A percentile compares a stretch with the other conserved stretches of the same genome.
These are phyloP conservation scores for Cryptococcus sp. DNA, from an alignment of 1,284 basidiomycete species.

Conservation along the genomic window DNA sequence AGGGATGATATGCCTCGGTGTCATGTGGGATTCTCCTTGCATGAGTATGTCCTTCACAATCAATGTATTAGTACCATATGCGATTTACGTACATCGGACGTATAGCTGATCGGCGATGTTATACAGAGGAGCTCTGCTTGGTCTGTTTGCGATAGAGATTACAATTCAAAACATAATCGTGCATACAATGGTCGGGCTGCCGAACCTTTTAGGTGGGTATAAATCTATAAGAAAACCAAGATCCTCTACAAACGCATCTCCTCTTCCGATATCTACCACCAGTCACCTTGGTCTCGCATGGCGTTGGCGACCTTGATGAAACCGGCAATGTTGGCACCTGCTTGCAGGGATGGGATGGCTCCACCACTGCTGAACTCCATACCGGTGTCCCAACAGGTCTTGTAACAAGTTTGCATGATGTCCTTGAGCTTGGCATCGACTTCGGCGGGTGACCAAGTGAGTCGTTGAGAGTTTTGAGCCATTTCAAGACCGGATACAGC, in stretches of 20 bases:
- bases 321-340: constrained; percentile 71
- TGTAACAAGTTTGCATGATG: constrained; percentile 68
- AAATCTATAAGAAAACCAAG: neutral
- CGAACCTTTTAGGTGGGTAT: constrained; percentile 8
- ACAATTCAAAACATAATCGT: too few relatives aligned
- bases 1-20: too few relatives aligned
- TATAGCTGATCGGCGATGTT: too few relatives aligned
- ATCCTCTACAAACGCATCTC: neutral
- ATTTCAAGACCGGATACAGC: constrained; percentile 63
- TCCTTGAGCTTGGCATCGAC: constrained; percentile 68
- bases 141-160: too few relatives aligned
- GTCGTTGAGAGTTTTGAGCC: constrained; percentile 66
- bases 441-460: constrained; percentile 59
- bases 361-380: constrained; percentile 59
- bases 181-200: too few relatives aligned
- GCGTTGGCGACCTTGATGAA: constrained; percentile 63
- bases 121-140: too few relatives aligned
- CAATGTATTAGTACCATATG: too few relatives aligned
- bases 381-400: constrained; percentile 60
- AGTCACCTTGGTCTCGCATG: constrained; percentile 67
- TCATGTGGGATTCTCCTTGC: too few relatives aligned
- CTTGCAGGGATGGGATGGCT: constrained; percentile 59
- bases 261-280: constrained; percentile 54
- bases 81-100: too few relatives aligned
- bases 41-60: too few relatives aligned